phyloP scores from a whole-genome alignment of 768 basidiomycete genomes.

The Podaxis sp. region DNA sequence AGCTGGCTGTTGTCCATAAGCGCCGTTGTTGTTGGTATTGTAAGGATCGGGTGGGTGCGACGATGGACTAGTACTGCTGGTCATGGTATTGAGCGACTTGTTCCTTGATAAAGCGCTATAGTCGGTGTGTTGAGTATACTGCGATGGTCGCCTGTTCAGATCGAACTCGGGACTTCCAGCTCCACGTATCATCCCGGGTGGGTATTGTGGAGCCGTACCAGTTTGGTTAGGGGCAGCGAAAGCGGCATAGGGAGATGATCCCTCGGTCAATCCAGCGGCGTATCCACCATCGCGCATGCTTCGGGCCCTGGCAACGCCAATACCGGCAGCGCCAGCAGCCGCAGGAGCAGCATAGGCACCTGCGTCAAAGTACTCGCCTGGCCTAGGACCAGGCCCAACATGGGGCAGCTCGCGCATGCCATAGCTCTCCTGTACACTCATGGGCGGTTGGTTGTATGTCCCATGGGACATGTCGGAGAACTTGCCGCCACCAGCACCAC shows the following conservation, averaged over 20 bases:
- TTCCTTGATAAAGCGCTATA: slow-evolving; percentile 12
- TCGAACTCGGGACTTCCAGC: slow-evolving; percentile 10
- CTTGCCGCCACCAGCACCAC: slow-evolving; percentile 21
- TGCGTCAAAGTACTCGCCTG: slow-evolving; percentile 34
- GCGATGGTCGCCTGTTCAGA: slow-evolving; percentile 4
- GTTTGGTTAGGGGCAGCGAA: slow-evolving; percentile 31
- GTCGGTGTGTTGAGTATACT: slow-evolving; percentile 7
- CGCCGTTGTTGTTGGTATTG: background rate
- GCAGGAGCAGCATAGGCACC: slow-evolving; percentile 4
- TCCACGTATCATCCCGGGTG: slow-evolving; percentile 13
- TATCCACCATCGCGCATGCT: slow-evolving; percentile 33
- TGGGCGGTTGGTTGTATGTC: slow-evolving; percentile 50
- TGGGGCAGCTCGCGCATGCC: slow-evolving; percentile 46
- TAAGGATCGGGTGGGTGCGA: slow-evolving; percentile 10
- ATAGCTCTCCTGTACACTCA: slow-evolving; percentile 43
- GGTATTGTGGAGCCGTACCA: slow-evolving; percentile 13
- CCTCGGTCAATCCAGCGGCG: slow-evolving; percentile 35
- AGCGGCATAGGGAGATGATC: slow-evolving; percentile 37
- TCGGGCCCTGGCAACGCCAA: slow-evolving; percentile 41
- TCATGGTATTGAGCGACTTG: background rate
- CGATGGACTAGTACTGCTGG: background rate
- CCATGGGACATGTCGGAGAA: slow-evolving; percentile 57
- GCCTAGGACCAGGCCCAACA: slow-evolving; percentile 16
- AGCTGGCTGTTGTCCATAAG: background rate
- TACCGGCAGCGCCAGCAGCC: slow-evolving; percentile 31